Conservation (phyloP, 768 basidiomycete species). For the Nidula microcarpa region DNA sequence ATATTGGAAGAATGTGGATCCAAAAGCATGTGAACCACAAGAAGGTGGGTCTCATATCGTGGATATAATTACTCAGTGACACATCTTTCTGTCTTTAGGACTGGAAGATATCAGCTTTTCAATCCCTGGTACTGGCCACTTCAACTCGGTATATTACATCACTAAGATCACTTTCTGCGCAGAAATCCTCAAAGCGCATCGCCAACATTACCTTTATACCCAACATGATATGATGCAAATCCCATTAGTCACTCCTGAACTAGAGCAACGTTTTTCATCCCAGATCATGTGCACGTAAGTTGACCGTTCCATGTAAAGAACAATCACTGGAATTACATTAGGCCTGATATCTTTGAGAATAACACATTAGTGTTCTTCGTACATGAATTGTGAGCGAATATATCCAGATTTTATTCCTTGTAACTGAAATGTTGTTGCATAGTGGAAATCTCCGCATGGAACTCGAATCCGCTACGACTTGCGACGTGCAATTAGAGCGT, state of each 20-base stretch:
- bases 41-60: constrained; percentile 48
- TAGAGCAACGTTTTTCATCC: constrained; percentile 71
- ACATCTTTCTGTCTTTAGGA: constrained; percentile 32
- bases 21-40: constrained; percentile 76
- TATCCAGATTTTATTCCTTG: background rate
- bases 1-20: constrained; percentile 87
- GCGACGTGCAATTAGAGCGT: constrained; percentile 73
- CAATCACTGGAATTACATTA: constrained; percentile 21
- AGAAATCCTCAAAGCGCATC: constrained; percentile 88
- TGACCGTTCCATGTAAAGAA: constrained; percentile 20
- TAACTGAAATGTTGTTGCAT: background rate
- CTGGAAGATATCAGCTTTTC: constrained; percentile 60
- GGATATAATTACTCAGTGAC: background rate
- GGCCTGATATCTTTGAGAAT: constrained; percentile 75
- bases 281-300: constrained; percentile 87
- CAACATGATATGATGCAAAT: constrained; percentile 77
- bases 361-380: constrained; percentile 80
- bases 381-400: constrained; percentile 83
- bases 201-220: constrained; percentile 80
- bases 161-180: background rate
- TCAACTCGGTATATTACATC: background rate
- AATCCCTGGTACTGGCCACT: constrained; percentile 53
- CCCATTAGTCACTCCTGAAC: constrained; percentile 62
- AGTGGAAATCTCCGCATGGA: constrained; percentile 90
- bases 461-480: constrained; percentile 66